Evolutionary conservation across 345 rosid species (phyloP), one percentile per base, ranked within the genome.

Genomic region (Crucihimalaya himalaica): DNA sequence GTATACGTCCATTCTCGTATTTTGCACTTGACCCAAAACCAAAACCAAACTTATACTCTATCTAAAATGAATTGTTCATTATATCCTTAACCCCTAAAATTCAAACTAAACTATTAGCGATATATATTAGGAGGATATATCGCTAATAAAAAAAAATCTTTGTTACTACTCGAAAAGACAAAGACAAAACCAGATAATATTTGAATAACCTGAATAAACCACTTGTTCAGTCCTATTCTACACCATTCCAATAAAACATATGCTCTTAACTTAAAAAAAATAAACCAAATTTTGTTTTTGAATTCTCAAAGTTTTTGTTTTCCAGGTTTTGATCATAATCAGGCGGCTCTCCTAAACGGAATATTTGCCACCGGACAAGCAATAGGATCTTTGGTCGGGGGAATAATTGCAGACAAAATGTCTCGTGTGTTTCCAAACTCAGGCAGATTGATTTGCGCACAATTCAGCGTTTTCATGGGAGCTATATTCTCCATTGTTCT

Each of bases 381-480:
- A 15, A 16, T 84, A 29, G 97, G 98, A 23, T 83, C 84, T 28
- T 81, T 90, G 25, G 4, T 88, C 0, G 98, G 98, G 4, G 98
- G 98, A 53, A 9, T 93, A 48, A 76, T 86, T 58, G 97, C 96
- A 3, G 97, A 93, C 73, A 77, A 86, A 55, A 52, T 89, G 53
- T 86, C 94, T 18, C 82, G 2, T 3, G 2, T 46, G 4, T 93
- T 81, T 72, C 96, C 97, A 5, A 77, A 89, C 57, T 84, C 94
- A 0, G 98, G 92, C 1, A 88, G 94, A 19, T 70, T 93, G 18
- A 81, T 93, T 70, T 91, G 98, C 15, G 98, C 98, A 0, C 98
- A 93, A 73, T 88, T 93, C 80, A 93, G 97, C 15, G 87, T 93
- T 42, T 77, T 83, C 76, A 93, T 89, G 96, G 97, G 97, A 61